These are phyloP conservation scores for Lantana camara DNA, from an alignment of 257 asterid genomes.

Conservation along the genomic window DNA sequence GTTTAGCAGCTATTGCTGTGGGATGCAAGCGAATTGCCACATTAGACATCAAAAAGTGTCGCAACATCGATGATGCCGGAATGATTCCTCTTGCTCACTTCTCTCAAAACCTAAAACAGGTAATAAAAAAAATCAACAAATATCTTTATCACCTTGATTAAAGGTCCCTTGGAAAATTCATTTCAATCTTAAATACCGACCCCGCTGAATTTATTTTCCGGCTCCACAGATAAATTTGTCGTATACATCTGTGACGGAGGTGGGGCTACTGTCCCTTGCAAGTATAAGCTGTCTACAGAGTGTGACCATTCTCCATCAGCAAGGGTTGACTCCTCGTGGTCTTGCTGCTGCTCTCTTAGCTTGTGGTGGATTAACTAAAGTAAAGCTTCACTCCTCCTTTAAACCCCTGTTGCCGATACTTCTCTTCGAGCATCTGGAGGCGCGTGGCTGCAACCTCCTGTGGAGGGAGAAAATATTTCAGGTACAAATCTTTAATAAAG, in stretches of 20 bases:
- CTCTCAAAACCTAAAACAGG: constrained; percentile 89
- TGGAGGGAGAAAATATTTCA: constrained; percentile 76
- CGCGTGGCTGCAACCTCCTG: constrained; percentile 75
- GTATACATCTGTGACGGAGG: constrained; percentile 71
- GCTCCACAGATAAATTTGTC: constrained; percentile 74
- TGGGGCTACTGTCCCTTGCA: constrained; percentile 76
- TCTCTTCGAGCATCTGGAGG: constrained; percentile 65
- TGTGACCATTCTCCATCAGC: constrained; percentile 62
- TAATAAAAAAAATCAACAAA: constrained; percentile 11
- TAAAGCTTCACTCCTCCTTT: constrained; percentile 71
- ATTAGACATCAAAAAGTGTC: constrained; percentile 81
- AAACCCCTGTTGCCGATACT: constrained; percentile 55
- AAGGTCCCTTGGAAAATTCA: too few species aligned
- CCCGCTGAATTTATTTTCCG: too few species aligned
- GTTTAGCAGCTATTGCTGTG: constrained; percentile 67
- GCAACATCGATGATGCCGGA: constrained; percentile 68
- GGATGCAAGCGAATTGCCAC: constrained; percentile 74
- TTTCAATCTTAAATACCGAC: too few species aligned
- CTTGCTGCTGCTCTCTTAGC: constrained; percentile 72
- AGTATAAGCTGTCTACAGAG: constrained; percentile 79
- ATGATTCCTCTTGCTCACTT: constrained; percentile 76
- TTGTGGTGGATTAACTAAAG: constrained; percentile 82
- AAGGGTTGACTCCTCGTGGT: constrained; percentile 68
- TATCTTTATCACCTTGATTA: too few species aligned
- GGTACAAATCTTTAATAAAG: constrained; percentile 43